Percentiles rank a stretch among this genome's conserved stretches.
These are phyloP conservation scores for Dictyostelium firmibasis DNA, from an alignment of 78 protist species.

Conservation along the genomic window DNA sequence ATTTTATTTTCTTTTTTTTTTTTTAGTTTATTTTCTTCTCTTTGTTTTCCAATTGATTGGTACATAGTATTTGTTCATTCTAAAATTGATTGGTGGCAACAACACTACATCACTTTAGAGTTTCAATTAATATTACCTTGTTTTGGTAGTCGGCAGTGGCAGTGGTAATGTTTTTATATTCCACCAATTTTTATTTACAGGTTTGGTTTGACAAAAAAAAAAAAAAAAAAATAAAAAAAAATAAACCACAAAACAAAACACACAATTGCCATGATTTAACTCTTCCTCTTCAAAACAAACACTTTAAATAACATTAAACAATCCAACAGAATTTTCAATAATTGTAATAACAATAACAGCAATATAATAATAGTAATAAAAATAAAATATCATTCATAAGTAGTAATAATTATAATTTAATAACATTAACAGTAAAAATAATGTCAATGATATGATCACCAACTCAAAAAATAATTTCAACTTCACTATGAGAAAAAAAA, in stretches of 20 bases:
- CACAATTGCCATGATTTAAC: not conserved
- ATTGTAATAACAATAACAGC: too few relatives aligned
- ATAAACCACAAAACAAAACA: not conserved
- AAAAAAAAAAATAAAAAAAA: not conserved
- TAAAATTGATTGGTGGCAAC: not conserved
- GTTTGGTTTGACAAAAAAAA: not conserved
- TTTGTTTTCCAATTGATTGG: not conserved
- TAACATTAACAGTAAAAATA: too few relatives aligned
- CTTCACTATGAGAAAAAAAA: not conserved
- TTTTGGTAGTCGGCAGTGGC: not conserved
- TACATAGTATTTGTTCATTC: not conserved
- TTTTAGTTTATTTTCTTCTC: too few relatives aligned
- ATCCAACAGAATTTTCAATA: too few relatives aligned
- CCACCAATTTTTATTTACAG: not conserved
- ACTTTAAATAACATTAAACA: too few relatives aligned
- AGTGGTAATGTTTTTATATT: not conserved
- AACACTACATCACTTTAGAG: not conserved
- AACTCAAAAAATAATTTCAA: not conserved
- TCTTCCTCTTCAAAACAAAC: not conserved
- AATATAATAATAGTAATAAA: too few relatives aligned
- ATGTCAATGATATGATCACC: too few relatives aligned
- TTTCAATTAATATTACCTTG: not conserved
- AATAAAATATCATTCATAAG: too few relatives aligned
- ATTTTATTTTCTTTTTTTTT: too few relatives aligned
- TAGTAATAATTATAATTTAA: too few relatives aligned